Conservation (phyloP, 768 basidiomycete species). For the Lactarius trivialis region DNA sequence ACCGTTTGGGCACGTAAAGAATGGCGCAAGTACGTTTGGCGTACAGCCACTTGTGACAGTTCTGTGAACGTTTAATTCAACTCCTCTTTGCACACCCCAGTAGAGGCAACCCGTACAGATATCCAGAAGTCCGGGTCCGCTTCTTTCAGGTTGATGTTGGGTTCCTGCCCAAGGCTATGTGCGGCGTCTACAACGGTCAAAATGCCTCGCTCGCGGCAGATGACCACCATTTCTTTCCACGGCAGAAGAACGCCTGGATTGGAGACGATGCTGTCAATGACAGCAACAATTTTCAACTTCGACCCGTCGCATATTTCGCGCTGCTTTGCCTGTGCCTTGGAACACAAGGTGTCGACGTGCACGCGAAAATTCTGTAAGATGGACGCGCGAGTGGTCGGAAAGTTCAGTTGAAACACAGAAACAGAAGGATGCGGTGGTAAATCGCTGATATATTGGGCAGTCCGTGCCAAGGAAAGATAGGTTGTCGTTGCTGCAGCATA, state of each 20-base stretch:
- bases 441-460: conserved; percentile 50
- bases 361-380: conserved; percentile 47
- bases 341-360: conserved; percentile 31
- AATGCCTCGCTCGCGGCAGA: conserved; percentile 58
- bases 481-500: conserved; percentile 44
- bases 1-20: conserved; percentile 68
- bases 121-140: conserved; percentile 70
- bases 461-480: conserved; percentile 48
- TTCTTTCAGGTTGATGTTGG: conserved; percentile 49
- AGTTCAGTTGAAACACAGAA: conserved; percentile 44
- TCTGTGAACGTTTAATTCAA: conserved; percentile 35
- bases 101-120: conserved; percentile 41
- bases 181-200: conserved; percentile 74
- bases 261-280: conserved; percentile 64
- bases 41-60: conserved; percentile 83
- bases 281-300: conserved; percentile 48
- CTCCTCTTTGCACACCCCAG: neutral
- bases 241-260: conserved; percentile 58
- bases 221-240: conserved; percentile 60
- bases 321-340: conserved; percentile 8
- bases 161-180: conserved; percentile 70
- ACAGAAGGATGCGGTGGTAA: conserved; percentile 45
- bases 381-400: conserved; percentile 50
- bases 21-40: conserved; percentile 61
- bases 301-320: conserved; percentile 22